These are phyloP conservation scores for Parathielavia appendiculata DNA, from an alignment of 495 filamentous ascomycete species.

Conservation along the genomic window DNA sequence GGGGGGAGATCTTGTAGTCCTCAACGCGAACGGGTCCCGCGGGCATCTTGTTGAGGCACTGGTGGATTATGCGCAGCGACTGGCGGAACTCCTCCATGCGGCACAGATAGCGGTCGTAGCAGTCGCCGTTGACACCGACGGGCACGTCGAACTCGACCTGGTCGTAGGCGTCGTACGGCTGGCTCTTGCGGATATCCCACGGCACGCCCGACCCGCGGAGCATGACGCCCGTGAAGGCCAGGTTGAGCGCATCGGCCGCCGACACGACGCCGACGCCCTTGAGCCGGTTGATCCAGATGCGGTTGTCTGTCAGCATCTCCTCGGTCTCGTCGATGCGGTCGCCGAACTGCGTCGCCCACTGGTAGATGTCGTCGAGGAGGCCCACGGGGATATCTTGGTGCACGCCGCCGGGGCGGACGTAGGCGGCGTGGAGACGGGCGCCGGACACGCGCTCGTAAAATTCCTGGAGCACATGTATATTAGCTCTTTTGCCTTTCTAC, in stretches of 20 bases:
- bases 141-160: constrained; percentile 98
- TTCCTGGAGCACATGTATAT: constrained; percentile 57
- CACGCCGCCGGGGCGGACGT: constrained; percentile 96
- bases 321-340: constrained; percentile 99
- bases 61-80: constrained; percentile 93
- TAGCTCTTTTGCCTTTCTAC: constrained; percentile 17
- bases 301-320: constrained; percentile 97
- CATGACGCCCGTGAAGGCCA: constrained; percentile 96
- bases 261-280: constrained; percentile 86
- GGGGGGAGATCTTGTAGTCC: constrained; percentile 98
- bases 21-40: constrained; percentile 88
- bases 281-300: constrained; percentile 95
- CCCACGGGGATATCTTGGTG: constrained; percentile 91
- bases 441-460: constrained; percentile 99
- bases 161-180: constrained; percentile 96
- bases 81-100: constrained; percentile 99
- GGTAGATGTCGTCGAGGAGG: constrained; percentile 97
- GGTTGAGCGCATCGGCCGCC: constrained; percentile 89
- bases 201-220: constrained; percentile 94
- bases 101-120: constrained; percentile 98
- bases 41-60: constrained; percentile 99
- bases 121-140: constrained; percentile 94
- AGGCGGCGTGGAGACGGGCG: constrained; percentile 95
- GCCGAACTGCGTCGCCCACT: constrained; percentile 99
- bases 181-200: constrained; percentile 93